A percentile compares a stretch with the other conserved stretches of the same genome.
Conservation (phyloP, 805 yeast genomes). For the Metschnikowia chrysomelidarum region DNA sequence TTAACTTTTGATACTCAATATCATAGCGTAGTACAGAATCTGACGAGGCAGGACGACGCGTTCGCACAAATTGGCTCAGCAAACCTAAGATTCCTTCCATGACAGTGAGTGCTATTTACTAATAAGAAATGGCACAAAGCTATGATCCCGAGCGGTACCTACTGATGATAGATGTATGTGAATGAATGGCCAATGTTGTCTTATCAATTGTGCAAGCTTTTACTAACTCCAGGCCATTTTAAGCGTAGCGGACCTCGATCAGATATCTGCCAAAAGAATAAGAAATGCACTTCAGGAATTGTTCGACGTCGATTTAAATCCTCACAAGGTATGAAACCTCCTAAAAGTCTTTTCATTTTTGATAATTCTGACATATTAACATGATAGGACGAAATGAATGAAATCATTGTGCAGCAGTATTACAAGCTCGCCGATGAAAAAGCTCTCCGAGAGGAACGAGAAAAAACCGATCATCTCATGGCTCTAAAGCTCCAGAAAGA, state of each 20-base stretch:
- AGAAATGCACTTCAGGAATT: slow-evolving; percentile 71
- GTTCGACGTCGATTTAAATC: slow-evolving; percentile 52
- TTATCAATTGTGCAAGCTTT: background rate
- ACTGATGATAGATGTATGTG: slow-evolving; percentile 22
- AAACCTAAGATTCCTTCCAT: too few species aligned
- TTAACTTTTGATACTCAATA: too few species aligned
- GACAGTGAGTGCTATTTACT: too few species aligned
- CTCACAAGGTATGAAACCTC: slow-evolving; percentile 39
- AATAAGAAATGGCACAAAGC: slow-evolving; percentile 4
- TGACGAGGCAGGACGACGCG: too few species aligned
- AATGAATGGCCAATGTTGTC: background rate
- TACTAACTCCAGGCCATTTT: slow-evolving; percentile 59
- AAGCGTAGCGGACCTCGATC: slow-evolving; percentile 64
- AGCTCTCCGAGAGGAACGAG: slow-evolving; percentile 31
- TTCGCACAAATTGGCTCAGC: too few species aligned
- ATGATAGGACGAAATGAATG: slow-evolving; percentile 55
- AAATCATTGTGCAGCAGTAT: slow-evolving; percentile 58
- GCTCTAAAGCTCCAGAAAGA: slow-evolving; percentile 49
- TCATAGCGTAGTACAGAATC: too few species aligned
- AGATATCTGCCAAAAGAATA: slow-evolving; percentile 68
- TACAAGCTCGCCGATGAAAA: slow-evolving; percentile 43
- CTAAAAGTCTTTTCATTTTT: background rate
- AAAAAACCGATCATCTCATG: slow-evolving; percentile 45
- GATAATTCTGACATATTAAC: slow-evolving; percentile 18
- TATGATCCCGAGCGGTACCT: slow-evolving; percentile 12